Evolutionary conservation across 306 rosid species (phyloP).

Genomic region (Cicer cuneatum): DNA sequence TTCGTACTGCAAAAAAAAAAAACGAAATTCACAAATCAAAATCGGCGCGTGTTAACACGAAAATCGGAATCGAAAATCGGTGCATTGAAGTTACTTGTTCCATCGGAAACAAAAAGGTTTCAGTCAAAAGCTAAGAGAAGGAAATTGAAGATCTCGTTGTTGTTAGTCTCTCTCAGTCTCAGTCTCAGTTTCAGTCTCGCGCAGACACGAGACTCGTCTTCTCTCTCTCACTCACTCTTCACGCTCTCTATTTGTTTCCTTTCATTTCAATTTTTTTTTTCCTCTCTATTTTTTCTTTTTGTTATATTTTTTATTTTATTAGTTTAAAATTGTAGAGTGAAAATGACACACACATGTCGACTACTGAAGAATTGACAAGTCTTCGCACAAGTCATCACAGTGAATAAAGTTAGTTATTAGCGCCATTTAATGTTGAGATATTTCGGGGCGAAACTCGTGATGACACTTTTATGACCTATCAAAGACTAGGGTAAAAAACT

Average conservation of each 20-base stretch:
- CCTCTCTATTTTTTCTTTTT: not conserved
- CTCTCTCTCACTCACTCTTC: conserved; percentile 17
- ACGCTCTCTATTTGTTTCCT: not conserved
- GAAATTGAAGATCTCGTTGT: conserved; percentile 39
- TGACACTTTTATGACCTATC: not conserved
- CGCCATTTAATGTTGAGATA: conserved; percentile 1
- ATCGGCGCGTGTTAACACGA: not conserved
- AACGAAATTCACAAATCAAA: conserved; percentile 25
- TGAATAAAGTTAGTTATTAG: not conserved
- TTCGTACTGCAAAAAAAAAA: conserved; percentile 66
- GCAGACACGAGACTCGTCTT: not conserved
- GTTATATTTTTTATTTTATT: not conserved
- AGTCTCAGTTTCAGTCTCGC: no score
- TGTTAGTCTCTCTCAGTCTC: no score
- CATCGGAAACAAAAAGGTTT: conserved; percentile 37
- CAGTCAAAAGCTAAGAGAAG: not conserved
- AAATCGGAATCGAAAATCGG: conserved; percentile 1
- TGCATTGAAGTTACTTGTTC: conserved; percentile 51
- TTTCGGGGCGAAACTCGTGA: not conserved
- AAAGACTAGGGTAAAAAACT: not conserved
- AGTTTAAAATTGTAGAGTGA: not conserved
- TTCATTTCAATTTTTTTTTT: not conserved
- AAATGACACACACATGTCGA: not conserved
- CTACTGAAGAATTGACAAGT: not conserved
- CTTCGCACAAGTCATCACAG: not conserved